Percentiles rank a stretch among this genome's conserved stretches.
phyloP scores from a whole-genome alignment of 768 basidiomycete species.

The Leucosporidium creatinivorum region DNA sequence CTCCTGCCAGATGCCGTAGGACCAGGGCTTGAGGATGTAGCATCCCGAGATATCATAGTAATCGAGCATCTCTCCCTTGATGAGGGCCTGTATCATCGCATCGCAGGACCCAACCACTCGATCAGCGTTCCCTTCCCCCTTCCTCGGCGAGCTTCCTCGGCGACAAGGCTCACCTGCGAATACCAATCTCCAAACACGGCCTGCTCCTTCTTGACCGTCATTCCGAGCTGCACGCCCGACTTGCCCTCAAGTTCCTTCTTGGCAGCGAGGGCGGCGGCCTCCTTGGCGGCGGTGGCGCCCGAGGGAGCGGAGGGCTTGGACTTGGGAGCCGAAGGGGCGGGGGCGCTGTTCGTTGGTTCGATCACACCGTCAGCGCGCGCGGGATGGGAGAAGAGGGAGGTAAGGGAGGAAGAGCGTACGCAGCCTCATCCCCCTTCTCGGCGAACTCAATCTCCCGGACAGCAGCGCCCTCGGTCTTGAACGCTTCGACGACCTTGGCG shows the following conservation, averaged over 20 bases:
- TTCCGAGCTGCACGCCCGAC: conserved; percentile 33
- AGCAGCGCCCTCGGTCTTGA: conserved; percentile 87
- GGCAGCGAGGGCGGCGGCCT: background rate
- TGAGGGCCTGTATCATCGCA: conserved; percentile 58
- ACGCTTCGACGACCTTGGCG: conserved; percentile 74
- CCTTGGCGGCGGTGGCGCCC: background rate
- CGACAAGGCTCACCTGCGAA: conserved; percentile 18
- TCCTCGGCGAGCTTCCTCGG: too few relatives aligned
- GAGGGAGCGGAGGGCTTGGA: too few relatives aligned
- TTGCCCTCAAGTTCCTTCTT: conserved; percentile 30
- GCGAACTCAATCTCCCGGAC: conserved; percentile 95
- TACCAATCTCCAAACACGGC: conserved; percentile 37
- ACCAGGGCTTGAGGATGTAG: conserved; percentile 97
- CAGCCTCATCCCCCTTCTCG: conserved; percentile 59
- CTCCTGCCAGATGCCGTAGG: conserved; percentile 91
- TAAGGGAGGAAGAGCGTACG: conserved; percentile 54
- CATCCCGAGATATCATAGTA: conserved; percentile 99
- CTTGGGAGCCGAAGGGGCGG: background rate
- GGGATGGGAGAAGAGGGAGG: too few relatives aligned
- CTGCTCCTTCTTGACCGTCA: conserved; percentile 38
- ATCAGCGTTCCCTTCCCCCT: too few relatives aligned
- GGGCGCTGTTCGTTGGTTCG: conserved; percentile 1
- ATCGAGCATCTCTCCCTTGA: conserved; percentile 98
- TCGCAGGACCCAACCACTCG: background rate
- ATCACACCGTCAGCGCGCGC: too few relatives aligned